Percentiles rank a stretch among this genome's conserved stretches.
Evolutionary conservation across 306 rosid genomes (phyloP).

Genomic region (Crataegus laevigata): DNA sequence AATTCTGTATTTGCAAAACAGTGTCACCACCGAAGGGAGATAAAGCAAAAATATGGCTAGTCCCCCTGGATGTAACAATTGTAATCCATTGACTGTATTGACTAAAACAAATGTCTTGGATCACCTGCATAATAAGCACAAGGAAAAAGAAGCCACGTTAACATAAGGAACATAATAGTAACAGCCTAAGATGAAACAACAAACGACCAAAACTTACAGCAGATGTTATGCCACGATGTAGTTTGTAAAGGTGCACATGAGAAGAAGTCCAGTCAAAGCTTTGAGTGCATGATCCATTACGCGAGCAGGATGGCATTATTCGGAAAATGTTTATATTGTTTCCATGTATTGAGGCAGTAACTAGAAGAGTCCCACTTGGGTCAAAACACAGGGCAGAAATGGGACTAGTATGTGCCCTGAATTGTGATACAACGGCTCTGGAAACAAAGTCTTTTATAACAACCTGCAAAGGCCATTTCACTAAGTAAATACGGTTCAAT

Average conservation of each 20-base stretch:
- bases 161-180: conserved; percentile 17
- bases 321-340: conserved; percentile 79
- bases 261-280: conserved; percentile 64
- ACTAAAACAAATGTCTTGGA: conserved; percentile 90
- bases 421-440: conserved; percentile 67
- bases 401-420: conserved; percentile 88
- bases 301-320: conserved; percentile 67
- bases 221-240: conserved; percentile 87
- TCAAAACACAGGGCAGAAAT: conserved; percentile 84
- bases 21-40: conserved; percentile 87
- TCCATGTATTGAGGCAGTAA: conserved; percentile 85
- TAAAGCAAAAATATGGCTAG: conserved; percentile 74
- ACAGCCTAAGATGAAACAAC: conserved; percentile 6
- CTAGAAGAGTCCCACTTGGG: conserved; percentile 88
- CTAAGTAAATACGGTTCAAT: neutral
- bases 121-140: conserved; percentile 46
- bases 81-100: conserved; percentile 80
- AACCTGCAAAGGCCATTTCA: conserved; percentile 54
- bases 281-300: conserved; percentile 51
- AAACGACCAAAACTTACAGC: conserved; percentile 55
- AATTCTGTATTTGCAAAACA: conserved; percentile 60
- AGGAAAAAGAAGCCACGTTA: conserved; percentile 10
- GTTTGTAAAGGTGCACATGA: conserved; percentile 87
- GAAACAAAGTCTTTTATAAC: conserved; percentile 72
- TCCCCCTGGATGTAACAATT: conserved; percentile 75